Conservation (phyloP, 257 asterid genomes). For the Solanum okadae region DNA sequence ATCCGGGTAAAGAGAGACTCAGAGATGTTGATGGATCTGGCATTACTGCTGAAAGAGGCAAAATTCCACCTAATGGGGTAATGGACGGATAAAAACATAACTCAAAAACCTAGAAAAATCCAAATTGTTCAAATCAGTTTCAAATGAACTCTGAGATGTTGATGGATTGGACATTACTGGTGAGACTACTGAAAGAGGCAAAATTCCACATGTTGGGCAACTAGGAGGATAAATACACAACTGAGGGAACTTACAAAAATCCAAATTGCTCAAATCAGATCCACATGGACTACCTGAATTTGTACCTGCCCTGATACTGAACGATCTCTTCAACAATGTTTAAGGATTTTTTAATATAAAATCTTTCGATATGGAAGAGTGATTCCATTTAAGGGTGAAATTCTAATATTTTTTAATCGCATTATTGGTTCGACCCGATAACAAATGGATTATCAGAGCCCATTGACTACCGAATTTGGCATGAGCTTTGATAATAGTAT, state of each 20-base stretch:
- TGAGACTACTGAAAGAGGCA: background rate
- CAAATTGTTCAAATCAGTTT: background rate
- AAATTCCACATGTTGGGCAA: background rate
- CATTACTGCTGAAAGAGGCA: background rate
- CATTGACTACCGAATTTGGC: background rate
- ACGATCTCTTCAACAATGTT: too few species aligned
- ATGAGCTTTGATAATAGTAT: background rate
- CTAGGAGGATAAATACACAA: background rate
- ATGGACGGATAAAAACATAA: background rate
- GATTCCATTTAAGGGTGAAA: too few species aligned
- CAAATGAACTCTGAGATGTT: too few species aligned
- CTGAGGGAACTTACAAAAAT: background rate
- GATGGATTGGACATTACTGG: background rate
- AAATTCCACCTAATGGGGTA: background rate
- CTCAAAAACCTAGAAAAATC: background rate
- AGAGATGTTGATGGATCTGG: background rate
- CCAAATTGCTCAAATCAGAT: too few species aligned
- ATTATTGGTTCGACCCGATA: too few species aligned
- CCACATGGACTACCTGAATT: too few species aligned
- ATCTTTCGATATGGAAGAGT: too few species aligned
- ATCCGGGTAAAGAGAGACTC: background rate
- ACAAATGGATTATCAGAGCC: background rate
- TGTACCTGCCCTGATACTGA: too few species aligned
- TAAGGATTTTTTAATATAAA: too few species aligned
- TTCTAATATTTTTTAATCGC: too few species aligned